These are phyloP conservation scores for Penicillium egyptiacum DNA, from an alignment of 495 filamentous ascomycete genomes.

Conservation along the genomic window DNA sequence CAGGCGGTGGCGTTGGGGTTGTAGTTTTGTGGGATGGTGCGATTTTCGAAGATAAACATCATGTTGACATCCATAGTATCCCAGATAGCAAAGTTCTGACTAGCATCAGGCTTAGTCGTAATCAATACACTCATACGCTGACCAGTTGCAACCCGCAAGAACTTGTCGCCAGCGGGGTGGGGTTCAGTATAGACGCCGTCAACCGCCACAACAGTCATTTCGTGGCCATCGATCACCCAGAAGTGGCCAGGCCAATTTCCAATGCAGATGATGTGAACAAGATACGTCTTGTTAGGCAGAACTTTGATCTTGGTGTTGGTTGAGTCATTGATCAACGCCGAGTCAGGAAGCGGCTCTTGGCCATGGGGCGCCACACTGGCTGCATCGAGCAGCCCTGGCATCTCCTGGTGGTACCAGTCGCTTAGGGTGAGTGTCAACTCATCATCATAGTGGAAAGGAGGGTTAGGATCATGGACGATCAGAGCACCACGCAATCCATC, in stretches of 20 bases:
- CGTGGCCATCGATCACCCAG: slow-evolving; percentile 53
- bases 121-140: slow-evolving; percentile 70
- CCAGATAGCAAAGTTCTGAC: slow-evolving; percentile 57
- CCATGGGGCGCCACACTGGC: no score
- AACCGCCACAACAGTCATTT: slow-evolving; percentile 66
- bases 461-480: slow-evolving; percentile 68
- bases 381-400: slow-evolving; percentile 44
- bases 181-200: slow-evolving; percentile 71
- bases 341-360: slow-evolving; percentile 60
- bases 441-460: slow-evolving; percentile 67
- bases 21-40: slow-evolving; percentile 29
- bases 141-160: slow-evolving; percentile 63
- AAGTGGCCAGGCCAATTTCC: slow-evolving; percentile 60
- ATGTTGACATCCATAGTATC: slow-evolving; percentile 55
- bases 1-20: slow-evolving; percentile 80
- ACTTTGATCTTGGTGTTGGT: slow-evolving; percentile 43
- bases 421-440: slow-evolving; percentile 63
- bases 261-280: slow-evolving; percentile 69
- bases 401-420: slow-evolving; percentile 66
- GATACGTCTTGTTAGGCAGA: slow-evolving; percentile 56
- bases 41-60: slow-evolving; percentile 48
- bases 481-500: slow-evolving; percentile 75
- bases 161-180: slow-evolving; percentile 45
- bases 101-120: slow-evolving; percentile 52
- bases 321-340: slow-evolving; percentile 68